Evolutionary conservation across 2,329 filamentous ascomycete genomes (phyloP).

Genomic region (Claviceps digitariae): DNA sequence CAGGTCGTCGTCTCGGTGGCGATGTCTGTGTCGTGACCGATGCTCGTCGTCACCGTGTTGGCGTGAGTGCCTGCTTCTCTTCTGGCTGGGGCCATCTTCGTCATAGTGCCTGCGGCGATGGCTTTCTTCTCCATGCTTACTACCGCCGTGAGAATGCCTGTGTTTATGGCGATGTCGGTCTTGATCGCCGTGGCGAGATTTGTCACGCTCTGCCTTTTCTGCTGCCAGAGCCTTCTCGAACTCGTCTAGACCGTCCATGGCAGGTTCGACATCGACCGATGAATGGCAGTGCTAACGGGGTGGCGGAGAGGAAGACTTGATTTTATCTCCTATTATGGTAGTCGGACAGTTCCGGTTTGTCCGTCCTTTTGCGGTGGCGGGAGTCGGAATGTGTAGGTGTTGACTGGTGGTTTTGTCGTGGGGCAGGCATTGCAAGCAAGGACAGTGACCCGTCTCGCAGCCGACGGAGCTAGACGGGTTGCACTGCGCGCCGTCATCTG

Average conservation of each 20-base stretch:
- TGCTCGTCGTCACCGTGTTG: constrained; percentile 34
- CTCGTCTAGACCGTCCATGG: constrained; percentile 47
- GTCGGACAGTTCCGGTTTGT: not conserved
- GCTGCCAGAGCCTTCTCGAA: constrained; percentile 67
- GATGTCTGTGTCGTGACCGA: constrained; percentile 21
- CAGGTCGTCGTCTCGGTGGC: constrained; percentile 21
- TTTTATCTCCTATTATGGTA: not conserved
- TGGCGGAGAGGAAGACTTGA: not conserved
- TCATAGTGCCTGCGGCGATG: constrained; percentile 20
- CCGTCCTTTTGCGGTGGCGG: not conserved
- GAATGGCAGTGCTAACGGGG: not conserved
- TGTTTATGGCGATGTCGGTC: constrained; percentile 30
- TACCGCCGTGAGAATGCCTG: constrained; percentile 30
- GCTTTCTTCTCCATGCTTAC: constrained; percentile 15
- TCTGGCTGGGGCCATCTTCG: constrained; percentile 39
- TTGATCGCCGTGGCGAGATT: constrained; percentile 30
- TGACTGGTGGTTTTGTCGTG: no score
- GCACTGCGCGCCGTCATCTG: no score
- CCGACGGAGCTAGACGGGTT: no score
- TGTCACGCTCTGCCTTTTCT: constrained; percentile 42
- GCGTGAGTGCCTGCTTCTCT: constrained; percentile 40
- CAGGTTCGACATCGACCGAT: constrained; percentile 25
- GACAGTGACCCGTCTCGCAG: no score
- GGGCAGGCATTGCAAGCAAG: no score
- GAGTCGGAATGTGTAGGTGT: not conserved